Base-by-base conservation (phyloP, 23 red algal species). In the Rhodosorus marinus region DNA sequence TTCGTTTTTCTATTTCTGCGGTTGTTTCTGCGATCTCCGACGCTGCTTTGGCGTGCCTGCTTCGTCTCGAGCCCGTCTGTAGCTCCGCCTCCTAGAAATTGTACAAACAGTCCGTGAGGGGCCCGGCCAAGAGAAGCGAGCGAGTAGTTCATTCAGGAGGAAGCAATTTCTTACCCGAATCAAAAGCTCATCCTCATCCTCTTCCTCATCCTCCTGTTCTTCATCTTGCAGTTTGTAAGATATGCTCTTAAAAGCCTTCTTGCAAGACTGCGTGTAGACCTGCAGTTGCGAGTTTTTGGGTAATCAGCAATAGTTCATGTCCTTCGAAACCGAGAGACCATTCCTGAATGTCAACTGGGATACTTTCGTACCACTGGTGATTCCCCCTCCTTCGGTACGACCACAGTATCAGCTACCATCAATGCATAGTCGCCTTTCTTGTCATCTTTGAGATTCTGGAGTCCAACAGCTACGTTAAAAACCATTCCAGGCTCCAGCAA, bases 351-450 rank as follows among this genome's bases (percentile, higher is more conserved):
- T n/a, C n/a, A n/a, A n/a, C n/a, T n/a, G n/a, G n/a, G n/a, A n/a
- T n/a, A n/a, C n/a, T n/a, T n/a, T n/a, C n/a, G n/a, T n/a, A n/a
- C n/a, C n/a, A n/a, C n/a, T n/a, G n/a, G n/a, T n/a, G n/a, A n/a
- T 15, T 57, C 47, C 21, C 61, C 56, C 31, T 33, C 78, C 0
- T 64, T 66, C 9, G 43, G 62, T 29, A 84, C 78, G 41, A 73
- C 35, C 1, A 95, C 76, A 3, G 88, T 95, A 54, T 95, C 88
- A 11, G 71, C 88, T 8, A 95, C 49, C 31, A 80, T 42, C 33
- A 95, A 43, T 14, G 88, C 67, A 33, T 79, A 78, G 24, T 29
- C 70, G 28, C 77, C 76, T 49, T 92, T 92, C n/a, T 80, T 62
- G 14, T 50, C 42, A 36, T 92, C 82, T 21, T 49, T 24, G 29